Evolutionary conservation across 2,329 filamentous ascomycete genomes (phyloP), one percentile per base, ranked within the genome.

Genomic region (Canariomyces notabilis): DNA sequence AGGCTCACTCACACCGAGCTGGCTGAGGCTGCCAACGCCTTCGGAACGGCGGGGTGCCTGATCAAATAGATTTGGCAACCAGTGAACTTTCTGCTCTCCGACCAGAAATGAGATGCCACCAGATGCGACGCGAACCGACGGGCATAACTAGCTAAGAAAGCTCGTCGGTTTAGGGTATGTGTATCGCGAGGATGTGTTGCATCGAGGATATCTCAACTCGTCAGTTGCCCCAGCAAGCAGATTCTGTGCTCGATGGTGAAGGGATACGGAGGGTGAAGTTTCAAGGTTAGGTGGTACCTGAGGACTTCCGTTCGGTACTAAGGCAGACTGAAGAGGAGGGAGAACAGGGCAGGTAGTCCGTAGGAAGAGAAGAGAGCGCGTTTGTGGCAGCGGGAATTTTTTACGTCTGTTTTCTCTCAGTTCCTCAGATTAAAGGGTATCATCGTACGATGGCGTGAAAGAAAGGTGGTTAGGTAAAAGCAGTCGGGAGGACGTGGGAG

Each of bases 1-100:
- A 26, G 26, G 8, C 26, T 29, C 26, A 9, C 42, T 50, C 48
- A 50, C 48, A n/a, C n/a, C n/a, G n/a, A n/a, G n/a, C 42, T 35
- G 15, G 48, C 38, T 46, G 42, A 42, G 31, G 18, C 22, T 29
- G 16, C 47, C 38, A 40, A 39, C 47, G 37, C 29, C 47, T 31
- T 33, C 11, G 22, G 21, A 33, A 42, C 32, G 26, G 37, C 46
- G 37, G 14, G 33, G 46, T 21, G 37, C 46, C 33, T 29, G 9
- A 12, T 9, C 26, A 29, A 29, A 29, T n/a, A n/a, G n/a, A n/a
- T n/a, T n/a, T n/a, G n/a, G n/a, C n/a, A 29, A 29, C 26, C 26
- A 29, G 26, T 9, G 26, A 4, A 29, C 9, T n/a, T n/a, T 4
- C 26, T 11, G 26, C 4, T 9, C 26, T 36, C 33, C 42, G 8